Conservation (phyloP, 768 basidiomycete genomes). For the Lactifluus hygrophoroides region DNA sequence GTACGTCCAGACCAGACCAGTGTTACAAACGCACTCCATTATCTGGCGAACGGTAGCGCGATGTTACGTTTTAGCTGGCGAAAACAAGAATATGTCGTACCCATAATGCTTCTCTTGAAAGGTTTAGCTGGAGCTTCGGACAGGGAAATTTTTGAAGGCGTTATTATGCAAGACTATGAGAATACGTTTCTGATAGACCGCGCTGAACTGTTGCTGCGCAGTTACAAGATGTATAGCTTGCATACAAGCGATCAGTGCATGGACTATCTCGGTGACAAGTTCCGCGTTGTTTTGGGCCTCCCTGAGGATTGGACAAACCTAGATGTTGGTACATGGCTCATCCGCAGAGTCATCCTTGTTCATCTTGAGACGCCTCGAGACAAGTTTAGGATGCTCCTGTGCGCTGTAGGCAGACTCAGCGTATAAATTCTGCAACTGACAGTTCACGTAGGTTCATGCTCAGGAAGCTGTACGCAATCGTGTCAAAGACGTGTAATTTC, state of each 20-base stretch:
- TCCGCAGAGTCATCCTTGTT: slow-evolving; percentile 82
- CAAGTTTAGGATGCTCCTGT: slow-evolving; percentile 94
- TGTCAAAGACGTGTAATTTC: slow-evolving; percentile 80
- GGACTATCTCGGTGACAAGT: slow-evolving; percentile 94
- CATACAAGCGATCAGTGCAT: slow-evolving; percentile 86
- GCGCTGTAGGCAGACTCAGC: slow-evolving; percentile 27
- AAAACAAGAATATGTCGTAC: slow-evolving; percentile 97
- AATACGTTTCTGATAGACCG: slow-evolving; percentile 98
- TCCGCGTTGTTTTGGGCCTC: slow-evolving; percentile 80
- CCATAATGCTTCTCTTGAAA: slow-evolving; percentile 93
- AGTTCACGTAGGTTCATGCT: slow-evolving; percentile 75
- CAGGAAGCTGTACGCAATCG: slow-evolving; percentile 85
- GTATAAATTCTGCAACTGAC: neutral
- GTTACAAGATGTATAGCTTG: slow-evolving; percentile 89
- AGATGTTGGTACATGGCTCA: slow-evolving; percentile 70
- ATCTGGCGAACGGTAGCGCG: slow-evolving; percentile 92
- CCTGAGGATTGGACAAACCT: slow-evolving; percentile 91
- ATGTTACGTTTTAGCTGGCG: slow-evolving; percentile 95
- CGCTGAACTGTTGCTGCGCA: slow-evolving; percentile 86
- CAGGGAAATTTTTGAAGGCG: slow-evolving; percentile 91
- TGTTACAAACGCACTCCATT: slow-evolving; percentile 94
- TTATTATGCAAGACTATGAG: slow-evolving; percentile 94
- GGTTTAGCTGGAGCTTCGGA: slow-evolving; percentile 87
- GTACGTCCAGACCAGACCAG: slow-evolving; percentile 90
- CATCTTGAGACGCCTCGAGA: slow-evolving; percentile 83